Percentiles rank a stretch among this genome's conserved stretches.
phyloP scores from a whole-genome alignment of 228 moss, liverwort and hornwort genomes.

The Sphagnum magellanicum region DNA sequence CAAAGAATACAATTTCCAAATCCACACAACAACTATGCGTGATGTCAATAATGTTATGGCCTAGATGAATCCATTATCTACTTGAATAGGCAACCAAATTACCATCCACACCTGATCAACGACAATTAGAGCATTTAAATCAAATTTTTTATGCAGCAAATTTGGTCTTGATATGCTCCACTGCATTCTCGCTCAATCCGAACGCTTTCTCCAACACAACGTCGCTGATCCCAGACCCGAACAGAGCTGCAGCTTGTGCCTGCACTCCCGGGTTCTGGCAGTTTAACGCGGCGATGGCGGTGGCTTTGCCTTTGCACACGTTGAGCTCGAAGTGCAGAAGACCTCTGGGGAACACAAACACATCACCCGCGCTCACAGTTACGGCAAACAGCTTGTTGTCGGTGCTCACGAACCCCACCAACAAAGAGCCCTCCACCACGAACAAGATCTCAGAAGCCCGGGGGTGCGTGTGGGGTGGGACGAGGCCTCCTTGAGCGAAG shows the following conservation, averaged over 20 bases:
- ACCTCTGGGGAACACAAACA: conserved; percentile 25
- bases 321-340: conserved; percentile 21
- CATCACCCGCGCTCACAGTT: conserved; percentile 14
- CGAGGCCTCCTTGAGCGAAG: conserved; percentile 1
- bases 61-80: too few species aligned
- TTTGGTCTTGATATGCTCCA: too few species aligned
- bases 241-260: conserved; percentile 18
- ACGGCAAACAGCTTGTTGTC: conserved; percentile 20
- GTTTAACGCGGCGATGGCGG: conserved; percentile 19
- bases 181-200: conserved; percentile 1
- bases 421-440: conserved; percentile 19
- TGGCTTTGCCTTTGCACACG: conserved; percentile 7
- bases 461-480: conserved; percentile 29
- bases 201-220: conserved; percentile 20
- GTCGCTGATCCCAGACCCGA: conserved; percentile 4
- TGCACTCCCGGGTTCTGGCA: conserved; percentile 19
- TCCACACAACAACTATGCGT: too few species aligned
- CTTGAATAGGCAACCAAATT: too few species aligned
- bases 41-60: too few species aligned
- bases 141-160: too few species aligned
- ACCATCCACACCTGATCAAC: too few species aligned
- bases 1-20: too few species aligned
- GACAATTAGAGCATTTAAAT: too few species aligned
- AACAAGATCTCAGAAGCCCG: conserved; percentile 32
- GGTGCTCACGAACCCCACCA: conserved; percentile 17